Evolutionary conservation across 2,329 filamentous ascomycete genomes (phyloP).

Genomic region (Diaporthe vaccinii): DNA sequence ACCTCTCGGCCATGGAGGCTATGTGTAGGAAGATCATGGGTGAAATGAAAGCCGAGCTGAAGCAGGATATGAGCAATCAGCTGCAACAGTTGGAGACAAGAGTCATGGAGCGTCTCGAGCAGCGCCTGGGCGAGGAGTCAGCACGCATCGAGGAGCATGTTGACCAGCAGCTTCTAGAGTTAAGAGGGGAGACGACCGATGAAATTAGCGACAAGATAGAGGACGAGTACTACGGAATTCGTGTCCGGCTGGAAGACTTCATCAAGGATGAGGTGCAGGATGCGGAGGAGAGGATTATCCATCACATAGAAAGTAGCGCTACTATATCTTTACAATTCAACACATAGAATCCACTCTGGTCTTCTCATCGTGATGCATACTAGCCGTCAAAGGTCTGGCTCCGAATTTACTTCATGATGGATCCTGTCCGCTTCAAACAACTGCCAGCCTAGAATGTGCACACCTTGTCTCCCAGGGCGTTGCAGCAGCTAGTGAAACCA

Average conservation of each 20-base stretch:
- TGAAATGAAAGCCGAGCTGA: constrained; percentile 31
- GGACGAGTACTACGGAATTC: constrained; percentile 24
- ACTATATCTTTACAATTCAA: constrained; percentile 36
- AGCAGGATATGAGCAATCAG: constrained; percentile 17
- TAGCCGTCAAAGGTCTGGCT: no score
- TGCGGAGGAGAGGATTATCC: constrained; percentile 32
- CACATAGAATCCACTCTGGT: not conserved
- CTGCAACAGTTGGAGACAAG: constrained; percentile 14
- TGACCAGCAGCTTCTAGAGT: constrained; percentile 22
- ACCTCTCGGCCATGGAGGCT: not conserved
- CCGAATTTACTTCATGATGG: no score
- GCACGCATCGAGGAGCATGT: constrained; percentile 2
- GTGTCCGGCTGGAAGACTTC: constrained; percentile 9
- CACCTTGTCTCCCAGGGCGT: constrained; percentile 1
- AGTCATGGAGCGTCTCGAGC: not conserved
- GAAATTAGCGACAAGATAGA: constrained; percentile 5
- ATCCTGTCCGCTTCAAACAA: not conserved
- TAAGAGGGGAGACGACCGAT: constrained; percentile 17
- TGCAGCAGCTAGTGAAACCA: not conserved
- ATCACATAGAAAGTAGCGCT: constrained; percentile 29
- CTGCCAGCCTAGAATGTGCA: constrained; percentile 2
- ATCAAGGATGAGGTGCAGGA: constrained; percentile 24
- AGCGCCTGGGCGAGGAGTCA: constrained; percentile 15
- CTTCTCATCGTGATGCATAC: no score
- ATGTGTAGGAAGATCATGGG: constrained; percentile 34